Evolutionary conservation across 805 yeast genomes (phyloP).

Genomic region (Metschnikowia borealis): DNA sequence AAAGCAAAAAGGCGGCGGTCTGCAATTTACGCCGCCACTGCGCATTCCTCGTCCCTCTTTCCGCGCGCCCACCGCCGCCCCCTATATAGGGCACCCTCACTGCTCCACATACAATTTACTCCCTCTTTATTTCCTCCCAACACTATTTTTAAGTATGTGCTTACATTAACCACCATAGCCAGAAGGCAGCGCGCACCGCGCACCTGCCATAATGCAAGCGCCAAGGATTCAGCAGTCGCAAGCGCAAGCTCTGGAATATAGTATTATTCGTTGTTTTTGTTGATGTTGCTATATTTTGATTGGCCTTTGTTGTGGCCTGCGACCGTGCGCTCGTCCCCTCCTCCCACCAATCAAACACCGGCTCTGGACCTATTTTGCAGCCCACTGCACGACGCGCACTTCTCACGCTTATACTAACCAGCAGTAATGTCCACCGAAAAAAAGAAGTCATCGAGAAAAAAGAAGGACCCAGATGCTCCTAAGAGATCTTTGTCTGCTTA

Average conservation of each 20-base stretch:
- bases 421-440: constrained; percentile 31
- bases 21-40: constrained; percentile 17
- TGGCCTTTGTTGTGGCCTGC: neutral
- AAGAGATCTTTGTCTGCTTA: constrained; percentile 97
- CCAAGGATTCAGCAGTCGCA: neutral
- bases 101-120: constrained; percentile 14
- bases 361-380: neutral
- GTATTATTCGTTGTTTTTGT: neutral
- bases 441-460: constrained; percentile 43
- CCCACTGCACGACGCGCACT: constrained; percentile 3
- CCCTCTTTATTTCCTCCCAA: constrained; percentile 20
- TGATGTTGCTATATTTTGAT: neutral
- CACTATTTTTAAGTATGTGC: constrained; percentile 19
- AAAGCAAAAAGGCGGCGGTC: constrained; percentile 10
- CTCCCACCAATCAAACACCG: neutral
- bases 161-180: constrained; percentile 4
- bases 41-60: constrained; percentile 16
- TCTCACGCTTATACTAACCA: constrained; percentile 8
- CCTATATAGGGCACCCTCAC: constrained; percentile 20
- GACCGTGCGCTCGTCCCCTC: neutral
- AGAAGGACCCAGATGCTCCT: constrained; percentile 95
- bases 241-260: neutral
- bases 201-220: neutral
- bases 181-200: constrained; percentile 15
- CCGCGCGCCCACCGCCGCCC: constrained; percentile 17